Conservation (phyloP, 2,329 filamentous ascomycete species). For the Aspergillus aculeatinus region DNA sequence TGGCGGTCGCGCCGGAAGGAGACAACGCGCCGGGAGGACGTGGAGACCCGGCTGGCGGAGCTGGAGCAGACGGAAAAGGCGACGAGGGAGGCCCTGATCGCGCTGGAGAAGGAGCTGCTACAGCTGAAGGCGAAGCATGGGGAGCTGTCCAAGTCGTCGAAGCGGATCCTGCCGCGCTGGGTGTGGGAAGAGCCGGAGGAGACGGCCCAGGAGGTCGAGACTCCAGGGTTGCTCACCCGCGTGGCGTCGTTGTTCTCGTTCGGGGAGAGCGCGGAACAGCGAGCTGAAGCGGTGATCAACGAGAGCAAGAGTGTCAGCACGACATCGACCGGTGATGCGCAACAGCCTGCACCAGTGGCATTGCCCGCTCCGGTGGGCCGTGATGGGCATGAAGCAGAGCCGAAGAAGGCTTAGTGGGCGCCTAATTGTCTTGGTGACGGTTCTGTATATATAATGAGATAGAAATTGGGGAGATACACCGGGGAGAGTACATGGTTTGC, state of each 20-base stretch:
- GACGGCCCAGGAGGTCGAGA: constrained; percentile 29
- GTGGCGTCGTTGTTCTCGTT: constrained; percentile 36
- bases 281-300: constrained; percentile 12
- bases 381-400: neutral
- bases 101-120: constrained; percentile 49
- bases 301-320: constrained; percentile 6
- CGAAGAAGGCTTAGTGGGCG: constrained; percentile 7
- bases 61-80: constrained; percentile 53
- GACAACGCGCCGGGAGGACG: constrained; percentile 58
- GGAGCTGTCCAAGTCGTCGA: constrained; percentile 26
- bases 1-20: constrained; percentile 63
- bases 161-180: constrained; percentile 41
- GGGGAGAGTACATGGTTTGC: constrained; percentile 1
- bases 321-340: neutral
- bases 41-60: constrained; percentile 59
- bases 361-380: neutral
- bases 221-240: constrained; percentile 34
- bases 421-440: neutral
- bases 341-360: neutral
- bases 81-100: constrained; percentile 41
- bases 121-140: constrained; percentile 41
- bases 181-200: constrained; percentile 35
- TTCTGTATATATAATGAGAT: neutral
- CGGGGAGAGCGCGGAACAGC: constrained; percentile 18
- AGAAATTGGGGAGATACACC: constrained; percentile 1